Conservation (phyloP, 106 monocot species). For the Dendrobium chrysotoxum region DNA sequence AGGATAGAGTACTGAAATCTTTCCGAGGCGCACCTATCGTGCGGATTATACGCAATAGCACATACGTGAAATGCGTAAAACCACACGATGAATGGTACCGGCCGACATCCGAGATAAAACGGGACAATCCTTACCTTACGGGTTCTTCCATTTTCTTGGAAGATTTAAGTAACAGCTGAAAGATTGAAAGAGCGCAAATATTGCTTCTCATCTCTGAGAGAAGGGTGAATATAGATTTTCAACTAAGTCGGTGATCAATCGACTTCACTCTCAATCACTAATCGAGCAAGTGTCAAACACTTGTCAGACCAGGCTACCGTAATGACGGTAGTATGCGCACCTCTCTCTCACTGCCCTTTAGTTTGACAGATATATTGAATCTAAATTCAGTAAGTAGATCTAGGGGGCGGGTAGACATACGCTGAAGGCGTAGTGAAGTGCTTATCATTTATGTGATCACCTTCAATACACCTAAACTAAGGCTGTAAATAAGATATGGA, state of each 20-base stretch:
- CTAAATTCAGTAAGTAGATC: slow-evolving; percentile 3
- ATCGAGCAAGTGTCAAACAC: slow-evolving; percentile 7
- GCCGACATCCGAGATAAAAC: slow-evolving; percentile 6
- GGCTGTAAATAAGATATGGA: slow-evolving; percentile 2
- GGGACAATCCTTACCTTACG: slow-evolving; percentile 4
- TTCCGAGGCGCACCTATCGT: slow-evolving; percentile 1
- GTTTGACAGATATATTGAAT: neutral
- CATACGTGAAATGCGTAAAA: slow-evolving; percentile 1
- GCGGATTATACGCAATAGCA: neutral
- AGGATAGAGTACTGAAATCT: slow-evolving; percentile 5
- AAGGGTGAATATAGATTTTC: neutral
- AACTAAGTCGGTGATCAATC: slow-evolving; percentile 8
- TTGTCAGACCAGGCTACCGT: neutral
- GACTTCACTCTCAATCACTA: slow-evolving; percentile 9
- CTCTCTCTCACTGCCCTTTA: slow-evolving; percentile 2
- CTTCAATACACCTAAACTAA: slow-evolving; percentile 5
- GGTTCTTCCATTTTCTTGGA: neutral
- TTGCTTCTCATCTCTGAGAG: slow-evolving; percentile 5
- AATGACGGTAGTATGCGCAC: slow-evolving; percentile 4
- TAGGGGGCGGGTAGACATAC: slow-evolving; percentile 6
- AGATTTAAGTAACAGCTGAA: slow-evolving; percentile 1
- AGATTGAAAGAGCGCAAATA: slow-evolving; percentile 4
- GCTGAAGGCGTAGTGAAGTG: slow-evolving; percentile 4
- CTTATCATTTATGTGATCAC: neutral
- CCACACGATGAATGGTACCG: slow-evolving; percentile 2